Conservation (phyloP, 108 stramenopile genomes). For the Pseudonitzschia multistriata region DNA sequence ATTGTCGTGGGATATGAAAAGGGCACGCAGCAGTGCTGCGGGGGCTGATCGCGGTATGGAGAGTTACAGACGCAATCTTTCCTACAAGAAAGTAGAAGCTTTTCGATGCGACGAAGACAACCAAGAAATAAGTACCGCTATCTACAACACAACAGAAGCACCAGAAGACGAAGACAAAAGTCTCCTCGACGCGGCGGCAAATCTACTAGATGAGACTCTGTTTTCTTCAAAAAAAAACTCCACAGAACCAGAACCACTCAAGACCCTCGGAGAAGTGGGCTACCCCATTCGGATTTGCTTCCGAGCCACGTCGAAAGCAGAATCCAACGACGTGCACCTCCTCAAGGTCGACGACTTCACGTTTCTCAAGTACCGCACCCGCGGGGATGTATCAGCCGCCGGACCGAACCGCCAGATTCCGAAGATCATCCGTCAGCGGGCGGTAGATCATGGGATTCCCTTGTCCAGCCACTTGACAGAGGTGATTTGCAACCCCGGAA, state of each 20-base stretch:
- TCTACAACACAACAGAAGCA: background rate
- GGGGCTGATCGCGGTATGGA: no score
- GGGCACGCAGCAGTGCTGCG: no score
- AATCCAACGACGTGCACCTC: background rate
- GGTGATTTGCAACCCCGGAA: background rate
- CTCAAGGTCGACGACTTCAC: constrained; percentile 7
- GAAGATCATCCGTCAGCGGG: background rate
- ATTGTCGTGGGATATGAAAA: background rate
- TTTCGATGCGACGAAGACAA: constrained; percentile 7
- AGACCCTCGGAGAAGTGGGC: background rate
- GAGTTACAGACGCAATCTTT: background rate
- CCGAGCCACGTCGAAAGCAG: background rate
- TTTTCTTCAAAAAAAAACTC: background rate
- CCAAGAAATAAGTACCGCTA: background rate
- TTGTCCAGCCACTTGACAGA: background rate
- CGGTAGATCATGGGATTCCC: constrained; percentile 3
- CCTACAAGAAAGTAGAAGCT: background rate
- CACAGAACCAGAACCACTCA: background rate
- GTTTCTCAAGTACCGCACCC: background rate
- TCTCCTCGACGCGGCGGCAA: constrained; percentile 2
- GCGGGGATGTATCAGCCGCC: background rate
- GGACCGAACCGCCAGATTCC: background rate
- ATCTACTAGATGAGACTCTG: background rate
- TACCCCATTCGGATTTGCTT: background rate
- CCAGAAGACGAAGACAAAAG: no score